Evolutionary conservation across 2,329 filamentous ascomycete genomes (phyloP).

Genomic region (Aspergillus cejpii): DNA sequence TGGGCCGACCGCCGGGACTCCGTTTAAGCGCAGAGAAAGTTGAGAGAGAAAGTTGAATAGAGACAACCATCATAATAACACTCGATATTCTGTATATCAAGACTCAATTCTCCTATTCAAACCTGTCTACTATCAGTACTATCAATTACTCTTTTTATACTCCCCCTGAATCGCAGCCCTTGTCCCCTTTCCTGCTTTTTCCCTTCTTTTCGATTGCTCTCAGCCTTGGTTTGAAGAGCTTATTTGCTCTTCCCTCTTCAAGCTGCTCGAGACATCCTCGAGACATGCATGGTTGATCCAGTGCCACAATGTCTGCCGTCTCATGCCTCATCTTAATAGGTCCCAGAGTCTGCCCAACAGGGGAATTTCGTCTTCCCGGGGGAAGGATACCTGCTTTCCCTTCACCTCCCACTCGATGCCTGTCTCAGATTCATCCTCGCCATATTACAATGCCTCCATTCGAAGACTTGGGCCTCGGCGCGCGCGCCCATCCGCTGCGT

Average conservation of each 20-base stretch:
- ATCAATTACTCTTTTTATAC: too few relatives aligned
- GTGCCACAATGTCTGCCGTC: constrained; percentile 55
- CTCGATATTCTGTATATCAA: too few relatives aligned
- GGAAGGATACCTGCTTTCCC: constrained; percentile 25
- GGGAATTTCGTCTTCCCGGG: constrained; percentile 45
- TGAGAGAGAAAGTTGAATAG: not conserved
- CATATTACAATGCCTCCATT: constrained; percentile 21
- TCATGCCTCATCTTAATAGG: constrained; percentile 58
- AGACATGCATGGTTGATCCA: constrained; percentile 32
- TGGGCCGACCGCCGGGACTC: constrained; percentile 28
- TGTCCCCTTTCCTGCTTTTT: constrained; percentile 1
- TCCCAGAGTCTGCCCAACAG: constrained; percentile 47
- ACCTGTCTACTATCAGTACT: too few relatives aligned
- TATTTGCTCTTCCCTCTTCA: constrained; percentile 8
- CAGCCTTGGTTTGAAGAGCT: constrained; percentile 9
- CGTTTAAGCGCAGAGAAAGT: constrained; percentile 18
- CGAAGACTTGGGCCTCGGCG: constrained; percentile 27
- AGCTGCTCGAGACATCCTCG: constrained; percentile 18
- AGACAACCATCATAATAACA: not conserved
- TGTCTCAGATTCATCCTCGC: constrained; percentile 18
- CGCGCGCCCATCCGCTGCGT: constrained; percentile 27
- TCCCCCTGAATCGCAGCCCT: too few relatives aligned
- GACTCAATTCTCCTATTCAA: too few relatives aligned
- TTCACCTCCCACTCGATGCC: constrained; percentile 26
- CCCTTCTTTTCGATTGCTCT: constrained; percentile 2